phyloP scores from a whole-genome alignment of 331 rosid genomes.

The Quercus lobata region DNA sequence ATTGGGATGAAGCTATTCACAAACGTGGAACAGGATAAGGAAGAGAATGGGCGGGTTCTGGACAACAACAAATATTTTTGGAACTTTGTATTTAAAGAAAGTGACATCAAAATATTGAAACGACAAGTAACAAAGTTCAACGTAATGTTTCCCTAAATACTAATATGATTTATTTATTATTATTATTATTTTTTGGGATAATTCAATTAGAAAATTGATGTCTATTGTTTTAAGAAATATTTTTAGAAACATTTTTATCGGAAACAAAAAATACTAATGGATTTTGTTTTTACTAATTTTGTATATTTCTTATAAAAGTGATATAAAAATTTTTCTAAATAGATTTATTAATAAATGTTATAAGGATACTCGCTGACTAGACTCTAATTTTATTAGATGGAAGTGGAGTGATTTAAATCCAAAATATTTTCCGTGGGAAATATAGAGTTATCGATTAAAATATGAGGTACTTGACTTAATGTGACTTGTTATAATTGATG shows the following conservation, averaged over 20 bases:
- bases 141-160: too few relatives aligned
- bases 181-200: too few relatives aligned
- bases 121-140: background rate
- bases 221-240: fast-evolving
- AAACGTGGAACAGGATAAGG: slow-evolving; percentile 6
- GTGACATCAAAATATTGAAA: background rate
- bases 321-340: fast-evolving
- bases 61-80: background rate
- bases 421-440: fast-evolving
- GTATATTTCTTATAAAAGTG: fast-evolving
- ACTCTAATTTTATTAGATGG: fast-evolving
- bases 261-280: too few relatives aligned
- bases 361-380: fast-evolving
- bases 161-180: too few relatives aligned
- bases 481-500: too few relatives aligned
- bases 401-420: too few relatives aligned
- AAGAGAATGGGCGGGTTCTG: background rate
- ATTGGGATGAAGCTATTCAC: background rate
- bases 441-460: too few relatives aligned
- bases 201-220: too few relatives aligned
- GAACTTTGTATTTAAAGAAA: background rate
- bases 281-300: too few relatives aligned
- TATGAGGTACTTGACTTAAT: too few relatives aligned
- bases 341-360: too few relatives aligned
- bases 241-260: too few relatives aligned